A percentile compares a stretch with the other conserved stretches of the same genome.
Evolutionary conservation across 805 yeast species (phyloP).

Genomic region (Wickerhamomyces silvicola): DNA sequence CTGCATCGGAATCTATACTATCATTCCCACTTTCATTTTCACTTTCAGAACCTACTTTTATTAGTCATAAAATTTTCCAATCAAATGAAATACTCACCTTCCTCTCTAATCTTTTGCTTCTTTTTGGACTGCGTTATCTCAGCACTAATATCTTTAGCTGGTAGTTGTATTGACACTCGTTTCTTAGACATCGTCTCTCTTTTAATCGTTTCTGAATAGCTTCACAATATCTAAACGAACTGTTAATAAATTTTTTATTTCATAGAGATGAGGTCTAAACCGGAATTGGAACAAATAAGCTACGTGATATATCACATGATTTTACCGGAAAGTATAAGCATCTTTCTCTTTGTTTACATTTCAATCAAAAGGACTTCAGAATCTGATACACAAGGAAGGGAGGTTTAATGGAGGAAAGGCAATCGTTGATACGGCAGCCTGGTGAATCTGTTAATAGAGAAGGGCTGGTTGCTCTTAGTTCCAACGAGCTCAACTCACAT

Average conservation of each 20-base stretch:
- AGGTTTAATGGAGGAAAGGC: not conserved
- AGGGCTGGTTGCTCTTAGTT: not conserved
- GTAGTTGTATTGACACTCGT: constrained; percentile 14
- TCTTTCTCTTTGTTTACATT: not conserved
- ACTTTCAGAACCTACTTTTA: constrained; percentile 7
- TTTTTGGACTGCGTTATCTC: not conserved
- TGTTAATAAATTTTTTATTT: too few species aligned
- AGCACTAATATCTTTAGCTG: constrained; percentile 3
- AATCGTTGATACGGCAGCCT: constrained; percentile 1
- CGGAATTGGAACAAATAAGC: too few species aligned
- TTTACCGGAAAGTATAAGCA: too few species aligned
- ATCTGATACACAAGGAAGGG: too few species aligned
- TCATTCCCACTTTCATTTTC: constrained; percentile 10
- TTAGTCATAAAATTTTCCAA: not conserved
- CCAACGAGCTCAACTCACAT: too few species aligned
- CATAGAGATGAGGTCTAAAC: too few species aligned
- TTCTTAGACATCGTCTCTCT: constrained; percentile 14
- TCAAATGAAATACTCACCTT: not conserved
- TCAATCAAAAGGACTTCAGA: not conserved
- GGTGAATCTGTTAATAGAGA: not conserved
- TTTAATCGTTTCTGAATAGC: too few species aligned
- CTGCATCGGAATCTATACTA: constrained; percentile 6
- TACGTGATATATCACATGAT: too few species aligned
- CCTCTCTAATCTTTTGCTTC: not conserved
- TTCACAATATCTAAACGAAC: too few species aligned